Evolutionary conservation across 768 basidiomycete genomes (phyloP).

Genomic region (Termitomyces sp.): DNA sequence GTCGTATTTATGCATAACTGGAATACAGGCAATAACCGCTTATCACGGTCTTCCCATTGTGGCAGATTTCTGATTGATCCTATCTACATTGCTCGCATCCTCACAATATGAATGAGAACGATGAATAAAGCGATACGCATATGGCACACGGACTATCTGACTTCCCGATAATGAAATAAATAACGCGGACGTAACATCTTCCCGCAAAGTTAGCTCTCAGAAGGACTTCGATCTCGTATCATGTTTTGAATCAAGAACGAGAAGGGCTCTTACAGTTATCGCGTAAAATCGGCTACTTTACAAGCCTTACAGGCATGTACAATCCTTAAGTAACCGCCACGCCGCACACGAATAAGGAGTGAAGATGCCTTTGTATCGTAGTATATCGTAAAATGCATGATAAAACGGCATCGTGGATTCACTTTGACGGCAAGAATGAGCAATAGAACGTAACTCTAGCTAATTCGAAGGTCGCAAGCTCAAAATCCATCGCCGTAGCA

Average conservation of each 20-base stretch:
- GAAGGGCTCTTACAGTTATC: not conserved
- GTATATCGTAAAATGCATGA: not conserved
- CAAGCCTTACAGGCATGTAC: not conserved
- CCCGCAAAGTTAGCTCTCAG: not conserved
- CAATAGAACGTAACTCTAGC: not conserved
- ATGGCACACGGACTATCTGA: not conserved
- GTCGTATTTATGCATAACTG: slow-evolving; percentile 6
- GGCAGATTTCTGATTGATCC: not conserved
- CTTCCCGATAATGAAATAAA: not conserved
- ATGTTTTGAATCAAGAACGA: not conserved
- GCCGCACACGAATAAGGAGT: not conserved
- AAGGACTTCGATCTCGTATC: not conserved
- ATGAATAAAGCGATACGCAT: not conserved
- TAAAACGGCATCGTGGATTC: not conserved
- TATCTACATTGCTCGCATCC: not conserved
- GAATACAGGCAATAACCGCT: not conserved
- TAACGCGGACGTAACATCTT: not conserved
- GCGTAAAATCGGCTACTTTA: not conserved
- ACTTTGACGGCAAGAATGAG: not conserved
- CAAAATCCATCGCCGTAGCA: not conserved
- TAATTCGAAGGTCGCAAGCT: not conserved
- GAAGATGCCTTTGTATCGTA: not conserved
- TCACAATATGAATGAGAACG: not conserved
- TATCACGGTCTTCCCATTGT: not conserved
- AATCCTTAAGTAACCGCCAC: not conserved